A percentile compares a stretch with the other conserved stretches of the same genome.
Evolutionary conservation across 2,329 filamentous ascomycete genomes (phyloP).

Genomic region (Aspergillus jensenii): DNA sequence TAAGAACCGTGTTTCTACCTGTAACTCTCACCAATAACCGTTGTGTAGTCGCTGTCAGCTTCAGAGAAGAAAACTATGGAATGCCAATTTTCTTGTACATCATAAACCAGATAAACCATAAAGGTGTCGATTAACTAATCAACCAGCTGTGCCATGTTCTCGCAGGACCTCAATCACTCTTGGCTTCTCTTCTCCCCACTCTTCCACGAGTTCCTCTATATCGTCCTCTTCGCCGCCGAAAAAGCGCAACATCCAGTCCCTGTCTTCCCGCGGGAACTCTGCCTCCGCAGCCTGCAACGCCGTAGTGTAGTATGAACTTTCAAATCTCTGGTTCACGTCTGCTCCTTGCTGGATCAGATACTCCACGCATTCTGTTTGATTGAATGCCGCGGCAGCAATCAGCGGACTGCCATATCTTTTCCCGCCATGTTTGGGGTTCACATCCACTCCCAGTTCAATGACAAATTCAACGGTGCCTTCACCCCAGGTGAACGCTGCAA

Average conservation of each 20-base stretch:
- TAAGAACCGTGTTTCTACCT: too few species aligned
- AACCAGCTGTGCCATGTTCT: neutral
- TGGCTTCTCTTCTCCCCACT: neutral
- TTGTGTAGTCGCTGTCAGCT: too few species aligned
- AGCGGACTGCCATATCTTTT: neutral
- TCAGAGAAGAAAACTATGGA: too few species aligned
- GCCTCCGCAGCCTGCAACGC: neutral
- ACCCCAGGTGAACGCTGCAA: neutral
- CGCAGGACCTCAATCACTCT: neutral
- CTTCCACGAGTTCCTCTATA: neutral
- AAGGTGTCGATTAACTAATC: too few species aligned
- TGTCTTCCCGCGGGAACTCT: neutral
- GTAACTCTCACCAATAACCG: too few species aligned
- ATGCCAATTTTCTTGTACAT: too few species aligned
- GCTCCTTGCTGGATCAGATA: neutral
- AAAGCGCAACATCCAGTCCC: neutral
- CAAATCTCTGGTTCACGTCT: neutral
- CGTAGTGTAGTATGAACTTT: neutral
- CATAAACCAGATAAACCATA: too few species aligned
- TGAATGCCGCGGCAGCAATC: neutral
- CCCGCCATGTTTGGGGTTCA: neutral
- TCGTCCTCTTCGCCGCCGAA: neutral
- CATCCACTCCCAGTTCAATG: neutral
- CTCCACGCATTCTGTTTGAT: neutral
- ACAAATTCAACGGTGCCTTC: neutral